phyloP scores from a whole-genome alignment of 2,329 filamentous ascomycete genomes.

The Aureobasidium melanogenum region DNA sequence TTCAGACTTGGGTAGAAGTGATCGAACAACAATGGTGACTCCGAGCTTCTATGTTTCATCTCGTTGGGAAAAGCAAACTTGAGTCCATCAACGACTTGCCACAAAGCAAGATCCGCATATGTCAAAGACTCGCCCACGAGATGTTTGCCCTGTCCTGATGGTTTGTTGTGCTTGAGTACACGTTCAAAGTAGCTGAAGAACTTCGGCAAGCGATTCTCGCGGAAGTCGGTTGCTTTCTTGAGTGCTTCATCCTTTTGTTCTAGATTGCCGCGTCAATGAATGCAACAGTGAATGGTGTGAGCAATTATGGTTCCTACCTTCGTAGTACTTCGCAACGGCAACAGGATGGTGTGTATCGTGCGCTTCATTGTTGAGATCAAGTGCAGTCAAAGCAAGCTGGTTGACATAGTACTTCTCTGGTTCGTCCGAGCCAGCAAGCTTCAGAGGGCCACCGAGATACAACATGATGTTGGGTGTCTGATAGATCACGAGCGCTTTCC shows the following conservation, averaged over 20 bases:
- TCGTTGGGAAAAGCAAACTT: conserved; percentile 64
- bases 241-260: conserved; percentile 63
- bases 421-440: conserved; percentile 44
- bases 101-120: conserved; percentile 66
- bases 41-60: conserved; percentile 44
- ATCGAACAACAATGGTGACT: conserved; percentile 54
- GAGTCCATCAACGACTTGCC: conserved; percentile 52
- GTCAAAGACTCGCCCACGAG: conserved; percentile 57
- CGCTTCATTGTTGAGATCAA: conserved; percentile 63
- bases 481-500: conserved; percentile 48
- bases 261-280: neutral
- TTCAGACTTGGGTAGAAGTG: conserved; percentile 54
- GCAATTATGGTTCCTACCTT: conserved; percentile 26
- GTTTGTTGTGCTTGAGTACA: conserved; percentile 50
- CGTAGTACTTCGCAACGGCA: conserved; percentile 52
- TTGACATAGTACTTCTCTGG: conserved; percentile 51
- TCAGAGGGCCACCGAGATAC: conserved; percentile 56
- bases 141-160: conserved; percentile 50
- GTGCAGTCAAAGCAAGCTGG: conserved; percentile 55
- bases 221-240: conserved; percentile 49
- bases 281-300: neutral
- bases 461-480: conserved; percentile 67
- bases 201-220: conserved; percentile 58
- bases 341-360: conserved; percentile 73
- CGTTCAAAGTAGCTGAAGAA: conserved; percentile 64